Percentiles rank a stretch among this genome's conserved stretches.
These are phyloP conservation scores for Edaphochlamys debaryana DNA, from an alignment of 139 green algal genomes.

Conservation along the genomic window DNA sequence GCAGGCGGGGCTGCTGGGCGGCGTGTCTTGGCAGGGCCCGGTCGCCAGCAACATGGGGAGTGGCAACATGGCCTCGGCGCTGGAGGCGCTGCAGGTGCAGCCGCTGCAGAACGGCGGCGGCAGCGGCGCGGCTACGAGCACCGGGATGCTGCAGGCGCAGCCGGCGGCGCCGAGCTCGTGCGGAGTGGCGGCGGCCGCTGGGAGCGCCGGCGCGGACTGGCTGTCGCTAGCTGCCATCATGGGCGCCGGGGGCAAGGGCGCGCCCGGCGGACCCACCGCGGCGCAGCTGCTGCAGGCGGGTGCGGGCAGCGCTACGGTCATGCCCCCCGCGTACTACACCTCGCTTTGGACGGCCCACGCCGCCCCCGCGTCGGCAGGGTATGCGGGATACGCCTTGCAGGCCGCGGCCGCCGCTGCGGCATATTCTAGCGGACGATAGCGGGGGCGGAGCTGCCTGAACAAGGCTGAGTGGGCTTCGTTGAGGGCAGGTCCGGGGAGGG, in stretches of 20 bases:
- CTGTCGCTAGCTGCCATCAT: not conserved
- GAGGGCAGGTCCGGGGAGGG: too few species aligned
- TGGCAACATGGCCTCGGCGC: too few species aligned
- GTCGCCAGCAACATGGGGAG: too few species aligned
- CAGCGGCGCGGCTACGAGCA: too few species aligned
- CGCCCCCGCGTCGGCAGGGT: not conserved
- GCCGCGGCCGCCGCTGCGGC: not conserved
- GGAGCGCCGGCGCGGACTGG: not conserved
- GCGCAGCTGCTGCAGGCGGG: conserved; percentile 21
- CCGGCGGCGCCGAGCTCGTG: too few species aligned
- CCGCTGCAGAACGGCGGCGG: too few species aligned
- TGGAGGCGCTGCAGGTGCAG: not conserved
- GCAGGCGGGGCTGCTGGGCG: conserved; percentile 9
- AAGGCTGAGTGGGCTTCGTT: too few species aligned
- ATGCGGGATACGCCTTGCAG: conserved; percentile 28
- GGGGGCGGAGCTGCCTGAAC: too few species aligned
- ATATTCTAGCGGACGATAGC: too few species aligned
- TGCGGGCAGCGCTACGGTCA: not conserved
- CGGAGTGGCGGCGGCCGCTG: not conserved
- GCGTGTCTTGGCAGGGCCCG: not conserved
- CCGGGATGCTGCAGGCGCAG: too few species aligned
- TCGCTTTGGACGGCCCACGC: not conserved
- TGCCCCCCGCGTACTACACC: too few species aligned
- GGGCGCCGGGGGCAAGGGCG: not conserved
- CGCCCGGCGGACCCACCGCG: not conserved